Evolutionary conservation across 768 basidiomycete genomes (phyloP), one percentile per base, ranked within the genome.

Genomic region (Crepidotus variabilis): DNA sequence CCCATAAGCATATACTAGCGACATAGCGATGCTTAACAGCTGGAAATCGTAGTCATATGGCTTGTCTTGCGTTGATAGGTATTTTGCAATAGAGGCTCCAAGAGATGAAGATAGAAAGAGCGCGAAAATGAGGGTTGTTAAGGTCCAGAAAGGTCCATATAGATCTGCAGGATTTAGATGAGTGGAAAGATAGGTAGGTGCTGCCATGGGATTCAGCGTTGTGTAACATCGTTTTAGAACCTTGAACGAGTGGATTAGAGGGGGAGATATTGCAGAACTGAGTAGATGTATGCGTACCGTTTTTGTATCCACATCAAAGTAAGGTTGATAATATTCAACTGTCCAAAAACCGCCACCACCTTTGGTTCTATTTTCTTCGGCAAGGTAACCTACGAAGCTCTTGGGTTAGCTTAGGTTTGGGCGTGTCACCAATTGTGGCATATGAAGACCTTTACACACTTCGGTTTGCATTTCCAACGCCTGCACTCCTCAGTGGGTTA

Each of bases 91-190:
- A 48, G 92, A 92, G 14, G 92, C 86, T 7, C 88, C 92, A 36
- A 98, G 86, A 33, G 92, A 94, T 1, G 96, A 97, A 22, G 90
- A 95, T 56, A 97, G 84, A 77, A 95, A 98, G 57, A 98, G 85
- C 0, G 88, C 80, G 67, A 98, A 92, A 46, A 97, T 88, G 59
- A 99, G 84, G 0, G 96, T 98, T 1, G 94, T 96, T 35, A 97
- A 81, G 0, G 95, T 93, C 96, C 96, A 99, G 76, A 99, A 98
- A 1, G 96, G 94, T 0, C 95, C 95, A 67, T 91, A 89, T 39
- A 92, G 81, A 67, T 92, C 90, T 43, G 86, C 78, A 45, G 88
- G 88, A 52, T 77, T 80, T 33, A 87, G 78, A 57, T 87, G 82
- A 11, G 80, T 79, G 4, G 84, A 75, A 51, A 84, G 77, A 65